Evolutionary conservation across 78 protist species (phyloP).

Genomic region (Creolimax fragrantissima): DNA sequence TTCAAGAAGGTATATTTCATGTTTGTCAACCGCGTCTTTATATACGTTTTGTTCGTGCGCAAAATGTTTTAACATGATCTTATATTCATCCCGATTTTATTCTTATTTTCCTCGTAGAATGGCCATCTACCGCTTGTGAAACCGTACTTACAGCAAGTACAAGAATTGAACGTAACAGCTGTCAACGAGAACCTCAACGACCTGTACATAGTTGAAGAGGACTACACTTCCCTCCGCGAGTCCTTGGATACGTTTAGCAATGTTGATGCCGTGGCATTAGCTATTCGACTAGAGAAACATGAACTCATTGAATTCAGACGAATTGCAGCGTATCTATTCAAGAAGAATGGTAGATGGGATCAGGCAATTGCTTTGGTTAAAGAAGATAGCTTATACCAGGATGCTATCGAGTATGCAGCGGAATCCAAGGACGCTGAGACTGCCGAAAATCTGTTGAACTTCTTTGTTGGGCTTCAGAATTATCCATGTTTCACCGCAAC

Average conservation of each 20-base stretch:
- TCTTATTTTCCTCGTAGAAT: neutral
- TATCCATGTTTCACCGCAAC: constrained; percentile 88
- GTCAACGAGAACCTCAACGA: constrained; percentile 71
- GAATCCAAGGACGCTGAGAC: constrained; percentile 61
- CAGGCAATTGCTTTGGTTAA: constrained; percentile 87
- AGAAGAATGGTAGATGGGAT: constrained; percentile 49
- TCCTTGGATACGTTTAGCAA: constrained; percentile 66
- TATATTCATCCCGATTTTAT: neutral
- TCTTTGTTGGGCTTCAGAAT: constrained; percentile 72
- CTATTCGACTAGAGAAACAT: constrained; percentile 76
- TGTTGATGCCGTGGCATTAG: constrained; percentile 85
- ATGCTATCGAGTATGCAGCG: constrained; percentile 94
- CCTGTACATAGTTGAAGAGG: constrained; percentile 92
- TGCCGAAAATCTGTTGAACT: constrained; percentile 84
- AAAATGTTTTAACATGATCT: too few species aligned
- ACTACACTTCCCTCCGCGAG: constrained; percentile 77
- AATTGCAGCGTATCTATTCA: constrained; percentile 87
- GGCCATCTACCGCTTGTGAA: constrained; percentile 79
- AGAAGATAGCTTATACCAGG: constrained; percentile 83
- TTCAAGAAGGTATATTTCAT: neutral
- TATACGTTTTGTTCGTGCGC: too few species aligned
- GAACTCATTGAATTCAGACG: constrained; percentile 93
- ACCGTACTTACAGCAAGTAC: constrained; percentile 73
- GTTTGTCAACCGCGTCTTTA: constrained; percentile 40
- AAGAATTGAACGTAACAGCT: constrained; percentile 36